Base-by-base conservation (phyloP, 2,329 filamentous ascomycete genomes). In the Metarhizium sp. region DNA sequence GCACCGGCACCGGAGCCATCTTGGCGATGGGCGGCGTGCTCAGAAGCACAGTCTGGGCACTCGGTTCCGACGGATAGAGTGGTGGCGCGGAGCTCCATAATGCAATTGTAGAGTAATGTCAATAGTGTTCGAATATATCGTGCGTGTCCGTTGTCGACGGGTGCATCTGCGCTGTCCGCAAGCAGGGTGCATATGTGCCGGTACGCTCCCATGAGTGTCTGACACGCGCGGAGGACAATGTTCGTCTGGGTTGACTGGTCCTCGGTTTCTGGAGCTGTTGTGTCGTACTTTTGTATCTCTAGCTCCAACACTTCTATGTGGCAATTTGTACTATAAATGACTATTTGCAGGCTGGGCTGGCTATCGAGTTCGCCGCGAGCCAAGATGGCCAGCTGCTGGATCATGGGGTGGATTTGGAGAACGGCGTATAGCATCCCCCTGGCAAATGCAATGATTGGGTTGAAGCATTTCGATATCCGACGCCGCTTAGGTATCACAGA, bases 371-470 rank as follows among this genome's bases (percentile, higher is more conserved):
- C 79, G 57, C 86, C 82, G 60, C 77, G 80, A 50, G 81, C 79
- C 50, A 86, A 72, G 47, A 79, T 76, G 67, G 85, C 81, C 53
- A 86, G 72, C 69, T 80, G 82, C 66, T 86, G 82, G 56, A 86
- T 84, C 69, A 82, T 82, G 5, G 82, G 83, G 59, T 86, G 84
- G 29, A 86, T 82, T 65, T 86, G 82, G 59, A 86, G 86, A 32
- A 86, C 76, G 3, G 84, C 82, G 65, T 85, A 86, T 2, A 86
- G 73, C 29, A 86, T 81, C 30, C 83, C 83, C 64, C 85, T 85
- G 32, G 84, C 83, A 14, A 80, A 78, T 63, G 86, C 83, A 32
- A 86, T 71, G 2, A 86, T 75, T 1, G 82, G 81, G 61, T 86
- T 82, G 58, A 76, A 78, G 4, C 79, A 69, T 61, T 77, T 81